phyloP scores from a whole-genome alignment of 83 land plant species.

The Thuja plicata region DNA sequence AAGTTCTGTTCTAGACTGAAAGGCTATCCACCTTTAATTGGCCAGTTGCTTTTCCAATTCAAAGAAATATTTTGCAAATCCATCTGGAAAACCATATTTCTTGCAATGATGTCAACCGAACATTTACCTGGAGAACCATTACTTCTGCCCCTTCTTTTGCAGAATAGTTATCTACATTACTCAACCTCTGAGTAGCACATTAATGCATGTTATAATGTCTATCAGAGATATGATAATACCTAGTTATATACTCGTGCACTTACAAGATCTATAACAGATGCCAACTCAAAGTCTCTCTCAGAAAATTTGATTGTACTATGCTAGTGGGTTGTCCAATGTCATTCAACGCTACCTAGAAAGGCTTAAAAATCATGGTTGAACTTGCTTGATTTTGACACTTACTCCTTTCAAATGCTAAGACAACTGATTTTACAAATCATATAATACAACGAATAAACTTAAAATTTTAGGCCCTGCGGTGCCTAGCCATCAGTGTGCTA shows the following conservation, averaged over 20 bases:
- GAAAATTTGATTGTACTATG: no score
- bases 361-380: no score
- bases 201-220: neutral
- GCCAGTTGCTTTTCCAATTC: neutral
- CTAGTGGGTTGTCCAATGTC: no score
- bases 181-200: neutral
- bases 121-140: neutral
- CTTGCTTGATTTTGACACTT: no score
- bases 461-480: no score
- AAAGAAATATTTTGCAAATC: neutral
- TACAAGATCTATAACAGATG: no score
- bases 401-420: no score
- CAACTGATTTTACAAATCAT: no score
- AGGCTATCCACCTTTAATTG: neutral
- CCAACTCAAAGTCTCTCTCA: no score
- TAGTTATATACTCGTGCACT: neutral
- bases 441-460: no score
- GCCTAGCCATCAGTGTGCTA: no score
- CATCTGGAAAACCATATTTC: neutral
- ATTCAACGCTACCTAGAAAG: no score
- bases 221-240: neutral
- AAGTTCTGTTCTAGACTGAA: neutral
- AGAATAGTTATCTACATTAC: neutral
- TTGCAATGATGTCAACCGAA: neutral
- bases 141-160: neutral